Conservation (phyloP, 2,329 filamentous ascomycete species). For the Penicillium sclerotiorum region DNA sequence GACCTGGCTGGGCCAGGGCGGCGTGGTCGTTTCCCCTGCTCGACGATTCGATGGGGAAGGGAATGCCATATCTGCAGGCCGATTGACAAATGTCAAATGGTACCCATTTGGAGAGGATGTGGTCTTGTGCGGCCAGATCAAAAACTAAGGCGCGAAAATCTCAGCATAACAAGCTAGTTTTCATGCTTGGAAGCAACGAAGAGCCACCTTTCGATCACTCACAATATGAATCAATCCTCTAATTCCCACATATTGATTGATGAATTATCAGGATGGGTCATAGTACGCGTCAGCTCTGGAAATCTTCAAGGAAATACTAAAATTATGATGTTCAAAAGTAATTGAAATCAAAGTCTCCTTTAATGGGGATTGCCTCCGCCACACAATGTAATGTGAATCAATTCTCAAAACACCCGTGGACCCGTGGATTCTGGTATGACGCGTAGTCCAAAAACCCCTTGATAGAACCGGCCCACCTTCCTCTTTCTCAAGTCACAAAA, state of each 20-base stretch:
- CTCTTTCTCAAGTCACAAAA: neutral
- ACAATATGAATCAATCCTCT: no score
- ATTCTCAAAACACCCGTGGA: no score
- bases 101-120: conserved; percentile 77
- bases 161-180: no score
- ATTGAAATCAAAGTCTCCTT: neutral
- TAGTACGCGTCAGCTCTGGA: no score
- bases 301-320: no score
- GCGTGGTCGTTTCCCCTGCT: conserved; percentile 74
- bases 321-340: neutral
- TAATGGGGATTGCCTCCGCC: neutral
- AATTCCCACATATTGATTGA: no score
- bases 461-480: conserved; percentile 3
- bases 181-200: no score
- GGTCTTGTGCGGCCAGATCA: conserved; percentile 71
- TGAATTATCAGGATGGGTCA: no score
- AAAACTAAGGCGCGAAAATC: no score
- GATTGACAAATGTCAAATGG: conserved; percentile 68
- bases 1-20: conserved; percentile 79
- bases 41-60: conserved; percentile 54
- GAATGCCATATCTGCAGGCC: conserved; percentile 60
- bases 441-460: conserved; percentile 10
- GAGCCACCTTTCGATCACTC: no score
- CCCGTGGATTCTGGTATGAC: conserved; percentile 5
- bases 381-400: neutral